phyloP scores from a whole-genome alignment of 768 basidiomycete species.

The Auricularia auricula-judae region DNA sequence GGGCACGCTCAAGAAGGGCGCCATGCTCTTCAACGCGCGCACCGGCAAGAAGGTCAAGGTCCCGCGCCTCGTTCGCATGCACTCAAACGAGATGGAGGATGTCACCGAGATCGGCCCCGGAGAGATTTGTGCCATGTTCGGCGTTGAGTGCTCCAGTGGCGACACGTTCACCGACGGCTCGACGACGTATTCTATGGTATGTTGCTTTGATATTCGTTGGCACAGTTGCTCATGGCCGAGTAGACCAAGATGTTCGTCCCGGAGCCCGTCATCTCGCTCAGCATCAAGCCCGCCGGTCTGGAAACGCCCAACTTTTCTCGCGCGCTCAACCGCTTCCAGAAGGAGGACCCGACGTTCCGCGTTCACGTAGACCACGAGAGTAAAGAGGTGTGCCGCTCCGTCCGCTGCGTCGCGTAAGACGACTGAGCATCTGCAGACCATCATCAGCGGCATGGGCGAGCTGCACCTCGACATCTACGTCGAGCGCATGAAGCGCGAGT shows the following conservation, averaged over 20 bases:
- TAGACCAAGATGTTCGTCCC: conserved; percentile 98
- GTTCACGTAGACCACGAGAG: conserved; percentile 92
- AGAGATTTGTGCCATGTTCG: conserved; percentile 99
- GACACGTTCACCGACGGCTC: conserved; percentile 96
- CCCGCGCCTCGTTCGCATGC: conserved; percentile 92
- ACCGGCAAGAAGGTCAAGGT: conserved; percentile 98
- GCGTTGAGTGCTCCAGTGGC: conserved; percentile 94
- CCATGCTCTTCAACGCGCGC: conserved; percentile 79
- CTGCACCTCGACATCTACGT: conserved; percentile 98
- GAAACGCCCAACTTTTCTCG: conserved; percentile 96
- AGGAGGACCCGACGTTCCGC: conserved; percentile 97
- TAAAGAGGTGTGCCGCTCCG: conserved; percentile 57
- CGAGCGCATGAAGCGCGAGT: conserved; percentile 97
- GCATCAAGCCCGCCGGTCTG: conserved; percentile 82
- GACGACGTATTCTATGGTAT: conserved; percentile 84
- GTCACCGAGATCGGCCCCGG: conserved; percentile 90
- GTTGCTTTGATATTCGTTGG: conserved; percentile 13
- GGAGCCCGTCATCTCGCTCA: conserved; percentile 93
- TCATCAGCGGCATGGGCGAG: conserved; percentile 99
- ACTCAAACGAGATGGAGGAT: conserved; percentile 99
- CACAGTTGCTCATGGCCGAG: neutral
- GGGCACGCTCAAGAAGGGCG: conserved; percentile 79
- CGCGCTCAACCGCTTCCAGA: conserved; percentile 94
- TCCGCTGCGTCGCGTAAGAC: neutral
- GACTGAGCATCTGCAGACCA: conserved; percentile 46